Evolutionary conservation across 192 early-diverging fungal genomes (phyloP).

Genomic region (Coemansia sp.): DNA sequence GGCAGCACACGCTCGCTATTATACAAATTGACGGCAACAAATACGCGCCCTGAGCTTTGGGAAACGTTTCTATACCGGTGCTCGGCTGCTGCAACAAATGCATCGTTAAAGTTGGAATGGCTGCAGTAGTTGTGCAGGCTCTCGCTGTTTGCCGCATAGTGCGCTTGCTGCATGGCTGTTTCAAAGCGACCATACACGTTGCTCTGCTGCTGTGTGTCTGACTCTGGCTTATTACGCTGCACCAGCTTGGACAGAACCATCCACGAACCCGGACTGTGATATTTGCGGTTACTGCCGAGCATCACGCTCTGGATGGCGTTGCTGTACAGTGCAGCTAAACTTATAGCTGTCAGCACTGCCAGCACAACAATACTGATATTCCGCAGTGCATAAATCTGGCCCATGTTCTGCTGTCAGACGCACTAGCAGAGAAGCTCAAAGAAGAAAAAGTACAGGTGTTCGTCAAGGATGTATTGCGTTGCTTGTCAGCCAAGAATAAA

Average conservation of each 20-base stretch:
- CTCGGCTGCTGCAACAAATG: conserved; percentile 15
- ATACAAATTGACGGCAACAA: conserved; percentile 44
- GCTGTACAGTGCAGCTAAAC: conserved; percentile 3
- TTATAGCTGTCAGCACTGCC: background rate
- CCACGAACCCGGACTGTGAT: background rate
- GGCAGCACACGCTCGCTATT: conserved; percentile 49
- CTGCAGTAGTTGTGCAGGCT: conserved; percentile 27
- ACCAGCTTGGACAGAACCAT: conserved; percentile 7
- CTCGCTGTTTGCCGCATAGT: conserved; percentile 25
- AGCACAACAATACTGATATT: background rate
- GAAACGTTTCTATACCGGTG: conserved; percentile 20
- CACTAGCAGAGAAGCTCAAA: background rate
- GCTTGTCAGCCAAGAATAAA: background rate
- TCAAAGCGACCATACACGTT: conserved; percentile 7
- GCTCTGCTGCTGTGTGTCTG: background rate
- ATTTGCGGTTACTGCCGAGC: background rate
- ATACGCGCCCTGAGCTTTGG: background rate
- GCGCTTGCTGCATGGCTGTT: conserved; percentile 17
- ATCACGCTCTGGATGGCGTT: background rate
- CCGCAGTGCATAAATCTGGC: background rate
- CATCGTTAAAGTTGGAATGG: conserved; percentile 17
- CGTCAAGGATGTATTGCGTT: background rate
- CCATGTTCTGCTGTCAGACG: background rate
- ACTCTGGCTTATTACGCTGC: background rate
- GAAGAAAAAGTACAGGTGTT: background rate